A percentile compares a stretch with the other conserved stretches of the same genome.
Conservation (phyloP, 1,139 yeast genomes). For the Geotrichum klebahnii region DNA sequence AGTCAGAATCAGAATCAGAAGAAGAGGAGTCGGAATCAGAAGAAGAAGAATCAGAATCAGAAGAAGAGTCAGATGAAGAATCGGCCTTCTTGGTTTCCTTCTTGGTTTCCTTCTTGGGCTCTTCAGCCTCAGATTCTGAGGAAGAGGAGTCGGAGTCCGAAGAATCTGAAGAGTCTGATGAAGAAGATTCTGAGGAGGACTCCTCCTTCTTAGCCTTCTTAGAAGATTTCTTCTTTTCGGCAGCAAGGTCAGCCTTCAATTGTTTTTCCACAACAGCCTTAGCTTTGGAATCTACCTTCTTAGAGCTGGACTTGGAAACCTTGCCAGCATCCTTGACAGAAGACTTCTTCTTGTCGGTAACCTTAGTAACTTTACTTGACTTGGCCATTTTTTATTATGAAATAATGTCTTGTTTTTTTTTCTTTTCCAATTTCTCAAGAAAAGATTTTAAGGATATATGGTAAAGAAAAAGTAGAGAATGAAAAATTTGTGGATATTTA, state of each 20-base stretch:
- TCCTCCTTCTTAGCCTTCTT: conserved; percentile 18
- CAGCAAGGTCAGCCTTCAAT: conserved; percentile 12
- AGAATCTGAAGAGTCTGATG: conserved; percentile 1
- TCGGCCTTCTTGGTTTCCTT: background rate
- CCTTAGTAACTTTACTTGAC: conserved; percentile 11
- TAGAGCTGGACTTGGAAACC: conserved; percentile 9
- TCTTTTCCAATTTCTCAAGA: background rate
- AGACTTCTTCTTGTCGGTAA: conserved; percentile 1
- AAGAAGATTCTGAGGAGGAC: conserved; percentile 3
- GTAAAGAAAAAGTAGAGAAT: conserved; percentile 2
- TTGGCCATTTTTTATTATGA: conserved; percentile 6
- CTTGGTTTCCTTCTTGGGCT: background rate
- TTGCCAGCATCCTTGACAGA: conserved; percentile 12
- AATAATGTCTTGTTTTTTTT: background rate
- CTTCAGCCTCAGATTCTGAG: background rate
- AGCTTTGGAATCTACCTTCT: conserved; percentile 12
- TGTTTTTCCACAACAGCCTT: conserved; percentile 8
- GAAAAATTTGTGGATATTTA: conserved; percentile 4
- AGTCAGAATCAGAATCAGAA: background rate
- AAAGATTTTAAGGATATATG: background rate
- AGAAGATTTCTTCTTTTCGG: conserved; percentile 11
- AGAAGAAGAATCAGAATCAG: no score
- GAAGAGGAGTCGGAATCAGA: background rate
- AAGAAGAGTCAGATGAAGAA: background rate
- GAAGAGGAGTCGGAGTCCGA: conserved; percentile 13